Evolutionary conservation across 2,329 filamentous ascomycete species (phyloP).

Genomic region (Pseudocercospora ulei): DNA sequence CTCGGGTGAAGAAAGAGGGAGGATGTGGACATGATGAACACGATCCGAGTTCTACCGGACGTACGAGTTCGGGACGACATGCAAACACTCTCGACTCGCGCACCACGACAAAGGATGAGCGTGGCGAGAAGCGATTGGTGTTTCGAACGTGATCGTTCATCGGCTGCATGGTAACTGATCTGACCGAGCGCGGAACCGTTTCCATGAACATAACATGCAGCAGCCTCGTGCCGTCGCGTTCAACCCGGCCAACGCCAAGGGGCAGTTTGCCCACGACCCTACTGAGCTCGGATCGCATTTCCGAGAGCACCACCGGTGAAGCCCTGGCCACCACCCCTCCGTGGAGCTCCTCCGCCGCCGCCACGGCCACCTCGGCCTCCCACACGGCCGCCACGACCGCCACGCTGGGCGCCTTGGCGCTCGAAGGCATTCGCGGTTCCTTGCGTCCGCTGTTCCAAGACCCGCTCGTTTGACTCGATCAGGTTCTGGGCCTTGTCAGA

Average conservation of each 20-base stretch:
- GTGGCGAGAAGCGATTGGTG: neutral
- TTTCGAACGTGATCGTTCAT: slow-evolving; percentile 5
- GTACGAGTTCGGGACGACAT: too few relatives aligned
- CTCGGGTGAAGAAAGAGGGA: too few relatives aligned
- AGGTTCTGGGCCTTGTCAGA: slow-evolving; percentile 93
- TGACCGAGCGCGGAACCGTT: slow-evolving; percentile 3
- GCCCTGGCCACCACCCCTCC: slow-evolving; percentile 67
- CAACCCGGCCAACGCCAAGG: slow-evolving; percentile 14
- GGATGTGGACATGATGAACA: too few relatives aligned
- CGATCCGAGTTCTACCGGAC: slow-evolving; percentile 41
- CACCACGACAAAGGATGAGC: neutral
- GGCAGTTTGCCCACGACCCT: slow-evolving; percentile 19
- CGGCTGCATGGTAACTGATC: slow-evolving; percentile 1
- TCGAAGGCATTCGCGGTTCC: slow-evolving; percentile 93
- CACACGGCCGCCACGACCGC: slow-evolving; percentile 55
- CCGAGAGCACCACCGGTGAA: slow-evolving; percentile 75
- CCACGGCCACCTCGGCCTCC: slow-evolving; percentile 52
- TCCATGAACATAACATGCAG: slow-evolving; percentile 10
- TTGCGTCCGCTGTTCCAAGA: slow-evolving; percentile 91
- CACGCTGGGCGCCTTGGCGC: slow-evolving; percentile 70
- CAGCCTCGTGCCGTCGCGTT: slow-evolving; percentile 10
- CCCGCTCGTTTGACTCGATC: slow-evolving; percentile 95
- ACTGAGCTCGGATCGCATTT: slow-evolving; percentile 44
- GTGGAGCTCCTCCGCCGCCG: slow-evolving; percentile 46
- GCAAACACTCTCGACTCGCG: neutral